Evolutionary conservation across 176 grass and related monocot genomes (phyloP), one percentile per base, ranked within the genome.

Genomic region (Eragrostis curvula): DNA sequence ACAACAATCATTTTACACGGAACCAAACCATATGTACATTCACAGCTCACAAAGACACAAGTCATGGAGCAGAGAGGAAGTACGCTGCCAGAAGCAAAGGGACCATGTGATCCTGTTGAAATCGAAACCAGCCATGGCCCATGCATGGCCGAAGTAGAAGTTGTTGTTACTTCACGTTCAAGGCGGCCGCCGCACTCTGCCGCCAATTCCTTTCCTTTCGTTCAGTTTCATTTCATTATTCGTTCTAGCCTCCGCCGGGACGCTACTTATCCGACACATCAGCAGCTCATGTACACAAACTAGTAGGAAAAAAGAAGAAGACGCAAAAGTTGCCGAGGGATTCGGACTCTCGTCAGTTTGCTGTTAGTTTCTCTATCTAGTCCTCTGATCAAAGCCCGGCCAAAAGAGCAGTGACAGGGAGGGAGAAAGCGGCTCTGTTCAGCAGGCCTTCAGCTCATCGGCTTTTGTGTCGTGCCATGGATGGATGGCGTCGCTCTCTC

Each of bases 241-340:
- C 42, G 7, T 11, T 82, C 1, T 21, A 24, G 13, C 71, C 7
- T 18, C 81, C 39, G 55, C 80, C 29, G 71, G 36, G 60, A 70
- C 49, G 51, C 18, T 51, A 59, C 40, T 80, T 75, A 81, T 85
- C 77, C 42, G 52, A 83, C 82, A 70, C 87, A 39, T 81, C 71
- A 89, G 65, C 64, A 57, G 77, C 46, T 81, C 45, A 81, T 89
- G 71, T 80, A 89, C 87, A 89, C 0, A 25, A 27, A 56, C 45
- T 77, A 49, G 23, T 14, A 56, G 0, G 28, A 11, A 58, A n/a
- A 3, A 61, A 40, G 3, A 32, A 32, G 18, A 17, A n/a, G n/a
- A 57, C 42, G 42, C 64, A 39, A 58, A 68, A 9, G 80, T 78
- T 66, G 73, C 73, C 57, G 73, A 83, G 36, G 23, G 51, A 55